Conservation (phyloP, 108 stramenopile species). For the Skeletonema grethae region DNA sequence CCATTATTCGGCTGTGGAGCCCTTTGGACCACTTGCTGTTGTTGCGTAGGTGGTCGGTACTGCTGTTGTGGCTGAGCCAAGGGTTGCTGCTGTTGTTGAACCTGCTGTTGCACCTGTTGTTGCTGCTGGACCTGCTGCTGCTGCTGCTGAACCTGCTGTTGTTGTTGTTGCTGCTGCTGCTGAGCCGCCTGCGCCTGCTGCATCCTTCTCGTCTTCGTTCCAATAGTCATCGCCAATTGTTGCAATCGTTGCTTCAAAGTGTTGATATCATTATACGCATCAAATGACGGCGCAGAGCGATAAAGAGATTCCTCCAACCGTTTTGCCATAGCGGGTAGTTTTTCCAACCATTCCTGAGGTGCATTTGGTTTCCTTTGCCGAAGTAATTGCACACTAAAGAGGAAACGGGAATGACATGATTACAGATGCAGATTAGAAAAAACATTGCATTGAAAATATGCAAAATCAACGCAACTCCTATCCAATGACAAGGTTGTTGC, state of each 20-base stretch:
- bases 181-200: slow-evolving; percentile 43
- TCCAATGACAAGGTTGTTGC: background rate
- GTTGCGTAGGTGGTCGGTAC: slow-evolving; percentile 47
- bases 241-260: slow-evolving; percentile 95
- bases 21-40: slow-evolving; percentile 43
- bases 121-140: slow-evolving; percentile 42
- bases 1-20: slow-evolving; percentile 9
- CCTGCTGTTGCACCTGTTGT: slow-evolving; percentile 35
- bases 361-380: slow-evolving; percentile 94
- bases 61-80: slow-evolving; percentile 19
- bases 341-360: slow-evolving; percentile 93
- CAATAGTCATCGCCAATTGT: slow-evolving; percentile 90
- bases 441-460: slow-evolving; percentile 8
- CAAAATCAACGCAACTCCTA: background rate
- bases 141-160: slow-evolving; percentile 26
- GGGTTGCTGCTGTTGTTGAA: slow-evolving; percentile 36
- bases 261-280: slow-evolving; percentile 87
- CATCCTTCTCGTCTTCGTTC: slow-evolving; percentile 81
- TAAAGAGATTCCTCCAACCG: slow-evolving; percentile 94
- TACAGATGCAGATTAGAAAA: background rate
- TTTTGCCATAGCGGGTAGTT: slow-evolving; percentile 96
- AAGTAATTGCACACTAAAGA: slow-evolving; percentile 84
- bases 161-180: slow-evolving; percentile 29
- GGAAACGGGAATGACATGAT: background rate
- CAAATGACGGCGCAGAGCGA: slow-evolving; percentile 85